phyloP scores from a whole-genome alignment of 1,284 basidiomycete species.

The Sporisorium reilianum region DNA sequence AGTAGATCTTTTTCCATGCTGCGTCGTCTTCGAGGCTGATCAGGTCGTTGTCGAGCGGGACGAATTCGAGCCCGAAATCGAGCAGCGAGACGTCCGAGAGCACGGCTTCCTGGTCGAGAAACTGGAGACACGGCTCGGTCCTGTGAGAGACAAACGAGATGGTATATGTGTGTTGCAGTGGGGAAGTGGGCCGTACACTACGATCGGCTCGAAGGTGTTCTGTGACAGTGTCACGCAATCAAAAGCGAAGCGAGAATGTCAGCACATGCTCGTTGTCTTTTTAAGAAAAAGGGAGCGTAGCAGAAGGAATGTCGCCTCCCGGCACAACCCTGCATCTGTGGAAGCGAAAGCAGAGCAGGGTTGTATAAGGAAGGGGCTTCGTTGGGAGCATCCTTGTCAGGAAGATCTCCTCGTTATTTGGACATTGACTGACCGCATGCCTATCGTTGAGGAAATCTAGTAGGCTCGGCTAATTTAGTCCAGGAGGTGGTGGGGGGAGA shows the following conservation, averaged over 20 bases:
- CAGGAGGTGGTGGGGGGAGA: slow-evolving; percentile 11
- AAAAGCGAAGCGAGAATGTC: slow-evolving; percentile 11
- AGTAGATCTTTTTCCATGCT: slow-evolving; percentile 54
- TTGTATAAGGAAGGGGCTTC: slow-evolving; percentile 56
- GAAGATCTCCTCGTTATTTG: slow-evolving; percentile 57
- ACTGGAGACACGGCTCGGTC: slow-evolving; percentile 78
- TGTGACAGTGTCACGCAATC: slow-evolving; percentile 65
- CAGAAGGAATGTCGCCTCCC: slow-evolving; percentile 49
- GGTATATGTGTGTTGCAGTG: slow-evolving; percentile 82
- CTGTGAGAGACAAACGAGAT: slow-evolving; percentile 87
- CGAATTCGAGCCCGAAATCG: slow-evolving; percentile 90
- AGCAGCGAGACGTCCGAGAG: slow-evolving; percentile 50
- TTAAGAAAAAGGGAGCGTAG: slow-evolving; percentile 2
- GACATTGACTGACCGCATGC: slow-evolving; percentile 62
- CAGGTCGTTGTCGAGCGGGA: slow-evolving; percentile 86
- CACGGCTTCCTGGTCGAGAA: slow-evolving; percentile 45
- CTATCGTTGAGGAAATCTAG: slow-evolving; percentile 50
- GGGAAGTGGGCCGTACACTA: slow-evolving; percentile 44
- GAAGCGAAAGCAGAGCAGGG: slow-evolving; percentile 46
- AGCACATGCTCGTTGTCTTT: neutral
- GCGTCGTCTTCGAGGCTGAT: slow-evolving; percentile 62
- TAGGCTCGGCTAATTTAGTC: slow-evolving; percentile 60
- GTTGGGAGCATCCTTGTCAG: slow-evolving; percentile 58
- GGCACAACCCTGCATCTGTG: slow-evolving; percentile 51
- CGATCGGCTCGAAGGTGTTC: slow-evolving; percentile 79